Base-by-base conservation (phyloP, 306 rosid species). In the Cucurbita argyrosperma region DNA sequence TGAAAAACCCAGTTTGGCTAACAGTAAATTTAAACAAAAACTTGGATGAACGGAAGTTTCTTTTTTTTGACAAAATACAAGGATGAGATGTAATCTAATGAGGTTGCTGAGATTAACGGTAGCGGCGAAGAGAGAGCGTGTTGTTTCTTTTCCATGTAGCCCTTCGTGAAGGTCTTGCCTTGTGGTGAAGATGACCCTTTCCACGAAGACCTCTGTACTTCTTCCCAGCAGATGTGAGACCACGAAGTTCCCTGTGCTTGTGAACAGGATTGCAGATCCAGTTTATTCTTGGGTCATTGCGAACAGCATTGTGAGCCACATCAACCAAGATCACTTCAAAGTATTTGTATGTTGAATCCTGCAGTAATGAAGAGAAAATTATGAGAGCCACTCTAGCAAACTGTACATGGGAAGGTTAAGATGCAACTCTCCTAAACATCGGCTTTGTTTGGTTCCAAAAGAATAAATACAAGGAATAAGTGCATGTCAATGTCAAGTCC, bases 121-220 rank as follows among this genome's bases (percentile, higher is more conserved):
- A 92, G 0, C 97, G 96, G 13, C 88, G 93, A 14, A 90, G 96
- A 7, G 97, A 92, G 45, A 90, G 80, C 12, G 96, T 84, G 76
- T 90, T 92, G 95, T 92, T 88, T 26, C 90, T 85, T 86, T 92
- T 92, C 96, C 97, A 92, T 46, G 86, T 92, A 12, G 96, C 97
- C 74, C 96, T 83, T 78, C 96, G 85, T 13, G 98, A 92, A 13
- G 96, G 96, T 6, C 93, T 77, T 1, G 64, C 68, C 79, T 88
- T 88, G 93, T 84, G 90, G 84, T 90, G 40, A 3, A 45, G 65
- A 62, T 92, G 97, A 0, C 97, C 97, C 83, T 82, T 88, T 69
- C 97, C 97, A 0, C 87, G 85, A 42, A 92, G 75, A 6, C 96
- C 96, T 63, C 96, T 90, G 84, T 82, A 87, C 13, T 82, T 80